Evolutionary conservation across 768 basidiomycete species (phyloP), one percentile per base, ranked within the genome.

Genomic region (Ramaria sp.): DNA sequence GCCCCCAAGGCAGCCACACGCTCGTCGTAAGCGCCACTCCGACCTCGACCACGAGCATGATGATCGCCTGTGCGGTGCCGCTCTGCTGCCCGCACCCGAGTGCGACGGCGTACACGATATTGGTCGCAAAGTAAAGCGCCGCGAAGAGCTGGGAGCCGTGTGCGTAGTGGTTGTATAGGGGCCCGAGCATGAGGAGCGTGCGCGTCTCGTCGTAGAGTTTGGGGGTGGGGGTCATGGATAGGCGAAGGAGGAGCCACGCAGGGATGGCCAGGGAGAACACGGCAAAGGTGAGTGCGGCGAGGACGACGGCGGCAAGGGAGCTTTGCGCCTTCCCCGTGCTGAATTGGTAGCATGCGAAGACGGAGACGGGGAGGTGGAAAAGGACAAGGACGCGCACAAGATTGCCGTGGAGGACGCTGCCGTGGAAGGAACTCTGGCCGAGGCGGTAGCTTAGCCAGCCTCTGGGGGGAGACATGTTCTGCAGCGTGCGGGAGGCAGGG

Each of bases 1-100:
- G 86, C 28, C 90, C 91, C 95, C 95, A 99, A 16, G 94, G 94
- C 56, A 96, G 77, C 91, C 91, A 96, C 30, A 95, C 73, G 58
- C 88, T 93, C 30, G 94, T 96, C 25, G 88, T 80, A 56, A 98
- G 71, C 5, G 93, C 89, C 42, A 87, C 83, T 20, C 75, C 75
- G 15, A 99, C 85, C 66, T 99, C 96, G 18, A 91, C 78, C 28
- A 96, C 77, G 25, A 98, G 75, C 59, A 99, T 82, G 52, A 97
- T 75, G 59, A 95, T 82, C 3, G 92, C 86, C 65, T 98, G 96
- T 3, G 88, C 83, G 0, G 91, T 94, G 3, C 94, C 95, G 57
- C 86, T 88, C 57, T 75, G 74, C 70, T 97, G 95, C 10, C 87
- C 92, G 36, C 82, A 92, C 8, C 95, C 95, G 57, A 97, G 83